Evolutionary conservation across 305 asterid species (phyloP), one percentile per base, ranked within the genome.

Genomic region (Rubia occidens): DNA sequence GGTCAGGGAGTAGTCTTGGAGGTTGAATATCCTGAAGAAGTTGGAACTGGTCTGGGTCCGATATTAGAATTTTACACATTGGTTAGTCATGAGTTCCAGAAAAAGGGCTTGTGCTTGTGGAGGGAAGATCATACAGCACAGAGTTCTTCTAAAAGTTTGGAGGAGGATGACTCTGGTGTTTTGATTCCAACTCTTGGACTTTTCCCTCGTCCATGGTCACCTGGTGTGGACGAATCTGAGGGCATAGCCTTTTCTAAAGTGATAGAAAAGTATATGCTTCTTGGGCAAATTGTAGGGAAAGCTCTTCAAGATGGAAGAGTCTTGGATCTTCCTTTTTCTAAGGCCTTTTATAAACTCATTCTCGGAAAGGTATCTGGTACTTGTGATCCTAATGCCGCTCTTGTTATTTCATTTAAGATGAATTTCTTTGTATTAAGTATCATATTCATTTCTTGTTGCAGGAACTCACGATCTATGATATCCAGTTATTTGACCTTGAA

Each of bases 1-100:
- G 72, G 73, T 69, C 86, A 87, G 40, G 86, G 82, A 75, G 96
- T 79, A 73, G 77, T 73, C 69, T 72, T 87, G 79, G 99, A 95
- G 81, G 99, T 95, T 83, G 95, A 91, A 74, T 95, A 89, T 77
- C 78, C 67, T 66, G 97, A 91, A 64, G 99, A 95, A 87, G 98
- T 95, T 53, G 99, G 99, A 62, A 89, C 98, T 58, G 99, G 99
- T 66, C 95, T 89, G 68, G 99, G 99, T 68, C 99, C 99, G 6
- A 89, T 96, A 6, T 76, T 95, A 81, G 99, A 95, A 74, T 95
- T 95, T 72, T 95, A 85, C 72, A 89, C 97, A 11, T 77, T 95
- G 78, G 95, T 91, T 59, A 82, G 98, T 77, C 89, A 75, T 3
- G 98, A 95, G 85, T 95, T 89, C 80, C 99, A 86, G 82, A 87